Base-by-base conservation (phyloP, 208 protist genomes). In the Histomonas meleagridis region DNA sequence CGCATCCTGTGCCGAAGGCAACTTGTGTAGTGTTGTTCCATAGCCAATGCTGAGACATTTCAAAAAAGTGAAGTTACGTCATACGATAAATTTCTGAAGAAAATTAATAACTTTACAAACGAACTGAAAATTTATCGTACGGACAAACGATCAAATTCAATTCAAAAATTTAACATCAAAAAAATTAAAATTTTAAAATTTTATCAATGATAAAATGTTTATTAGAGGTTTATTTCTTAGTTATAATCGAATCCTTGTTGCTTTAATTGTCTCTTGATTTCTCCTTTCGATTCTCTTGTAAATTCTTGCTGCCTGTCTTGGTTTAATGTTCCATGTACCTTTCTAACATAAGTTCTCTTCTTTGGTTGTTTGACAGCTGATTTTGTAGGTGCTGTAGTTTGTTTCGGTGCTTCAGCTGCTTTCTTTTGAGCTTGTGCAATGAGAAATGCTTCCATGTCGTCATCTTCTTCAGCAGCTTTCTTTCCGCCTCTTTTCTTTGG, bases 181-280 rank as follows among this genome's bases (percentile, higher is more conserved):
- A n/a, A n/a, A n/a, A n/a, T n/a, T n/a, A n/a, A n/a, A n/a, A n/a
- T n/a, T n/a, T n/a, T n/a, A n/a, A n/a, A n/a, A n/a, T n/a, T n/a
- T n/a, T n/a, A n/a, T n/a, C n/a, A n/a, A n/a, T n/a, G n/a, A n/a
- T n/a, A n/a, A n/a, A n/a, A n/a, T n/a, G n/a, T n/a, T n/a, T n/a
- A n/a, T n/a, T n/a, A n/a, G n/a, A n/a, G n/a, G n/a, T n/a, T n/a
- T n/a, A n/a, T n/a, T n/a, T n/a, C n/a, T n/a, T n/a, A n/a, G n/a
- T n/a, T n/a, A n/a, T n/a, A 86, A 55, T 86, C 76, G 76, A 55
- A 86, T 3, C 76, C 76, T 57, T 86, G 76, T 86, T 86, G 76
- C 46, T 86, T 86, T 12, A 46, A 23, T n/a, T 86, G 76, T 3
- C 43, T 12, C 46, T 86, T 86, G 28, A 46, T 7, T n/a, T 86